Evolutionary conservation across 306 rosid genomes (phyloP), one percentile per base, ranked within the genome.

Genomic region (Dalbergia cochinchinensis): DNA sequence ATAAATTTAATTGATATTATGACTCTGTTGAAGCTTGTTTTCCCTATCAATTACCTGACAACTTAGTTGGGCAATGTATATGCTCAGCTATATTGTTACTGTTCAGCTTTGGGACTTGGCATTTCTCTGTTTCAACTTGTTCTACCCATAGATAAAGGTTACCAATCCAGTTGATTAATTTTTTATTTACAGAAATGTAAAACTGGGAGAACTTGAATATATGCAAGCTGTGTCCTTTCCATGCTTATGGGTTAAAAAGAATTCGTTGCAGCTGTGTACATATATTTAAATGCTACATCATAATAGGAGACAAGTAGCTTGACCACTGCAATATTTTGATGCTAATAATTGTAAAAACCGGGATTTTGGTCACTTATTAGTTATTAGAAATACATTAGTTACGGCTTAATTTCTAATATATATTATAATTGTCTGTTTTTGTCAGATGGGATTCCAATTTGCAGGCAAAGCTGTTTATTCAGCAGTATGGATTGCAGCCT

Each of bases 361-460:
- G 75, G 64, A 51, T 31, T 62, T 78, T 37, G 39, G 41, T 74
- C 53, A 79, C 65, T 69, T 39, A 54, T 69, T 35, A 64, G 47
- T 68, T 78, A 51, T 19, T 67, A 67, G 78, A 34, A 16, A 11
- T 66, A 16, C 74, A 51, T 19, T 67, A 67, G 78, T 44, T 14
- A 12, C 61, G 37, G 53, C 55, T 55, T 76, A 35, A 65, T 62
- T 69, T 76, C 22, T 48, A 11, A 44, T 73, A 73, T 39, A 83
- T 76, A 68, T 77, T 26, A 78, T 50, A 41, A 58, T 67, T 70
- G 63, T 64, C 48, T 41, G 10, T 33, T 78, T 71, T 87, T 73
- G 44, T 76, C 91, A 92, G 99, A 95, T 95, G 98, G 97, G 98
- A 64, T 95, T 91, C 91, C 96, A 92, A 73, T 92, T 92, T 90